Percentiles rank a stretch among this genome's conserved stretches.
These are phyloP conservation scores for Xanthoconium purpureum DNA, from an alignment of 768 basidiomycete genomes.

Conservation along the genomic window DNA sequence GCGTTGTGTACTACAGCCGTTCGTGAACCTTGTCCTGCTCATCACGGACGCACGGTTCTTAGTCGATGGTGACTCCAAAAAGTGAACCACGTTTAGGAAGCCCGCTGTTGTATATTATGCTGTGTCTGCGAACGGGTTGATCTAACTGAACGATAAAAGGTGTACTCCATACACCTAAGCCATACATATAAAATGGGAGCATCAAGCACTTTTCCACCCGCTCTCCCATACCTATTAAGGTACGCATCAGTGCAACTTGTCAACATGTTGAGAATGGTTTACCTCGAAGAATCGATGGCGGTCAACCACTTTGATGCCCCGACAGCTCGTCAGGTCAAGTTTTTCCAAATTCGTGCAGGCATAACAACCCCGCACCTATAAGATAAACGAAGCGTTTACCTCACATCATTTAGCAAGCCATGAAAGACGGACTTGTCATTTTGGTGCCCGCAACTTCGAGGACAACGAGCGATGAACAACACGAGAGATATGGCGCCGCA, in stretches of 20 bases:
- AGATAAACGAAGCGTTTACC: neutral
- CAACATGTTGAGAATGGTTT: slow-evolving; percentile 7
- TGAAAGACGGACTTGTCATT: slow-evolving; percentile 47
- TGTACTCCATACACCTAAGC: too few species aligned
- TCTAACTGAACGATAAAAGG: neutral
- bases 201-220: slow-evolving; percentile 2
- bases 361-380: slow-evolving; percentile 55
- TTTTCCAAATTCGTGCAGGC: slow-evolving; percentile 49
- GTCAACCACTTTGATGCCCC: slow-evolving; percentile 57
- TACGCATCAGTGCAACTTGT: neutral
- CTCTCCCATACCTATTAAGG: slow-evolving; percentile 25
- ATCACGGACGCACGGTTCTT: too few species aligned
- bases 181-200: neutral
- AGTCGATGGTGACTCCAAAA: too few species aligned
- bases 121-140: neutral
- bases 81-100: too few species aligned
- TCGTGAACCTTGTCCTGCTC: too few species aligned
- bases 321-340: slow-evolving; percentile 66
- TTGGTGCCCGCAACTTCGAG: slow-evolving; percentile 58
- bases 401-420: neutral
- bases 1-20: too few species aligned
- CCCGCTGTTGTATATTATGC: neutral
- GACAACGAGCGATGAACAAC: slow-evolving; percentile 45
- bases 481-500: slow-evolving; percentile 48
- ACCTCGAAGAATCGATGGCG: slow-evolving; percentile 67